Evolutionary conservation across 2,329 filamentous ascomycete species (phyloP).

Genomic region (Cladosporium colombiae): DNA sequence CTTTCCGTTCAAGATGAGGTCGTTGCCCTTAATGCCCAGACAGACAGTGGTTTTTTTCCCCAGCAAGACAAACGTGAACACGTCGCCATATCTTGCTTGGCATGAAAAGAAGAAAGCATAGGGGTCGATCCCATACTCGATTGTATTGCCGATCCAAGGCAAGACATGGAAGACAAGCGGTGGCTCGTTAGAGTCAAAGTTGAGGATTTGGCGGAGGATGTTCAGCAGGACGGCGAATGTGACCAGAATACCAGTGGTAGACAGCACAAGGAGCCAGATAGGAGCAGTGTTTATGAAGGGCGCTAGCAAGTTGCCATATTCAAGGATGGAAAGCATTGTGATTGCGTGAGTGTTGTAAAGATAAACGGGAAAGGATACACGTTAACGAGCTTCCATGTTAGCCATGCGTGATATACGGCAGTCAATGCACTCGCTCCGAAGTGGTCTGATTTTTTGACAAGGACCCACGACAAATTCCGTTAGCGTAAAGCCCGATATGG

Average conservation of each 20-base stretch:
- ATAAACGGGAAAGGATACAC: background rate
- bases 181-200: conserved; percentile 64
- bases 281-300: conserved; percentile 14
- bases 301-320: conserved; percentile 50
- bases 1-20: conserved; percentile 91
- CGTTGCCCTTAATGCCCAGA: conserved; percentile 78
- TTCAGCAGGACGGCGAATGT: conserved; percentile 69
- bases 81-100: conserved; percentile 81
- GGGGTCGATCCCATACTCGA: conserved; percentile 93
- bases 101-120: conserved; percentile 77
- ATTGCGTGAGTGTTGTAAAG: background rate
- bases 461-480: too few relatives aligned
- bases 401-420: too few relatives aligned
- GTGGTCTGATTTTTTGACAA: too few relatives aligned
- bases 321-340: conserved; percentile 55
- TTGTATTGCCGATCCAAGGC: conserved; percentile 80
- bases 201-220: conserved; percentile 72
- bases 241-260: conserved; percentile 51
- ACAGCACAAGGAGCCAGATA: conserved; percentile 47
- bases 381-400: too few relatives aligned
- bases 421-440: too few relatives aligned
- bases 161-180: conserved; percentile 66
- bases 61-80: conserved; percentile 85
- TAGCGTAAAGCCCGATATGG: too few relatives aligned
- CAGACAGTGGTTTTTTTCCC: conserved; percentile 89